Percentiles rank a stretch among this genome's conserved stretches.
Conservation (phyloP, 495 filamentous ascomycete species). For the Annulohypoxylon bovei region DNA sequence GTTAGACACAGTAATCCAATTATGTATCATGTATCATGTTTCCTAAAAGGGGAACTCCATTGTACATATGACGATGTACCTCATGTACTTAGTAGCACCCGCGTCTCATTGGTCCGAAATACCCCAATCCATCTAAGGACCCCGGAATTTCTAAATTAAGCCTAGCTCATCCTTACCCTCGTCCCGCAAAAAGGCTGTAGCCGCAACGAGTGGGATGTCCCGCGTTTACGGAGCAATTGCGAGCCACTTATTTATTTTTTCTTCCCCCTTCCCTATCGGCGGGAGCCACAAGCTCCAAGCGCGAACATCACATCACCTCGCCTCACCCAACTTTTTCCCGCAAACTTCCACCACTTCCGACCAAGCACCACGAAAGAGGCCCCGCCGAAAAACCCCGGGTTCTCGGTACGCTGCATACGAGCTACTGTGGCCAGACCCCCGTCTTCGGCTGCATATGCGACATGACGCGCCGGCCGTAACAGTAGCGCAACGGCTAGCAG, state of each 20-base stretch:
- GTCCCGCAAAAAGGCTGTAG: constrained; percentile 29
- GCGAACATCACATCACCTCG: constrained; percentile 26
- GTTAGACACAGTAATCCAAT: constrained; percentile 4
- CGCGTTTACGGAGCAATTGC: constrained; percentile 28
- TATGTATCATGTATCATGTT: background rate
- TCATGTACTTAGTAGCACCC: background rate
- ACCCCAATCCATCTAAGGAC: constrained; percentile 14
- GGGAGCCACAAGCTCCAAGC: constrained; percentile 4
- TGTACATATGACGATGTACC: constrained; percentile 16
- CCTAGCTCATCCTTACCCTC: constrained; percentile 19
- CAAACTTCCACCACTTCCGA: background rate
- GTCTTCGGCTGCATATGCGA: background rate
- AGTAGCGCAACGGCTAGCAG: background rate
- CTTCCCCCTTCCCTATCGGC: background rate
- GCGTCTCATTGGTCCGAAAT: constrained; percentile 21
- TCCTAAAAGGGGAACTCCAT: constrained; percentile 3
- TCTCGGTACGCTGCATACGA: background rate
- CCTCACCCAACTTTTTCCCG: background rate
- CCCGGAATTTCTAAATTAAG: constrained; percentile 37
- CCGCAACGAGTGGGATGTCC: constrained; percentile 39
- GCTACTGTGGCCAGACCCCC: background rate
- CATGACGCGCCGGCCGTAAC: constrained; percentile 38
- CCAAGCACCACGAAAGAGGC: background rate
- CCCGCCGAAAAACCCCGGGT: background rate
- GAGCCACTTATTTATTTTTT: constrained; percentile 39